Conservation (phyloP, 2,329 filamentous ascomycete species). For the Penicillium sp. region DNA sequence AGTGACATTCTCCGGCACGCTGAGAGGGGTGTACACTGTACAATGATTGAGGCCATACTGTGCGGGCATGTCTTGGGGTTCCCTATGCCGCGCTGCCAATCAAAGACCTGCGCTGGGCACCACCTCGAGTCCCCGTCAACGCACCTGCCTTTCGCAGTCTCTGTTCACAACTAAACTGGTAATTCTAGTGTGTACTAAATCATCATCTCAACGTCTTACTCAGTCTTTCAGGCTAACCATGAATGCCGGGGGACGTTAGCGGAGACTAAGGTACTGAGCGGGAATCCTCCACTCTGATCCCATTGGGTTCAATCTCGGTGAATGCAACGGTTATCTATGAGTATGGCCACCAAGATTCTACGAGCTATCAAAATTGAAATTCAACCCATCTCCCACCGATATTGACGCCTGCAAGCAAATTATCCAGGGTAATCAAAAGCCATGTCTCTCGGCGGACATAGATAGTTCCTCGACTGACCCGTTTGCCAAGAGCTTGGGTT, state of each 20-base stretch:
- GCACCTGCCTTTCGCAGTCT: conserved; percentile 23
- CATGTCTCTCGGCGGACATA: background rate
- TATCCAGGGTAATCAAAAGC: conserved; percentile 10
- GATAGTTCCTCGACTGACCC: background rate
- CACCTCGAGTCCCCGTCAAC: conserved; percentile 26
- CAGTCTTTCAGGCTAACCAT: background rate
- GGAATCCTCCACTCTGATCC: background rate
- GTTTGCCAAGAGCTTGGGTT: conserved; percentile 6
- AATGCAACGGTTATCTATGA: background rate
- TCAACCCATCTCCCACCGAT: background rate
- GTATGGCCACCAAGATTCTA: too few species aligned
- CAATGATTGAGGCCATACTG: conserved; percentile 2
- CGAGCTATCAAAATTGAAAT: background rate
- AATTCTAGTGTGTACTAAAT: conserved; percentile 3
- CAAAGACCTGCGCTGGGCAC: conserved; percentile 43
- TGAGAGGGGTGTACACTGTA: too few species aligned
- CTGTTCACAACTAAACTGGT: conserved; percentile 12
- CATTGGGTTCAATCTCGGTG: background rate
- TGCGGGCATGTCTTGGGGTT: conserved; percentile 42
- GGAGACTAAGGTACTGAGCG: conserved; percentile 4
- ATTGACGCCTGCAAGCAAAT: conserved; percentile 9
- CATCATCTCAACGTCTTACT: too few species aligned
- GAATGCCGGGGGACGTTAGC: conserved; percentile 4
- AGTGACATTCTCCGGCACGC: conserved; percentile 14
- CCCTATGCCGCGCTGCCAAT: conserved; percentile 47